A percentile compares a stretch with the other conserved stretches of the same genome.
Evolutionary conservation across 225 moss, liverwort and hornwort genomes (phyloP).

Genomic region (Polytrichum commune): DNA sequence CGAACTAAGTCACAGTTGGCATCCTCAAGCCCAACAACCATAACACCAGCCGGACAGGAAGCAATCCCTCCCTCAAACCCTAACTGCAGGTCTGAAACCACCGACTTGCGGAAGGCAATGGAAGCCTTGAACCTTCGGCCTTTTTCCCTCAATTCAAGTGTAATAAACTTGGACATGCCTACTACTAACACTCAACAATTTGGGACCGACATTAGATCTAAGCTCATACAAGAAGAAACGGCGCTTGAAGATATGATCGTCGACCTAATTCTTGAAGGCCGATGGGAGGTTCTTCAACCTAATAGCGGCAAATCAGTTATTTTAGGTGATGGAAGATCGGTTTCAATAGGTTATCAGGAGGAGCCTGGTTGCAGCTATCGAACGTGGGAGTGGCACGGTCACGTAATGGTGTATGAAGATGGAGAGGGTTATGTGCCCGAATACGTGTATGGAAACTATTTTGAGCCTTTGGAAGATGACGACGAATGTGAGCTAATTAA

Average conservation of each 20-base stretch:
- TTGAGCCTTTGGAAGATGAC: conserved; percentile 67
- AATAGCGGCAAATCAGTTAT: conserved; percentile 76
- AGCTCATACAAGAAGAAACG: conserved; percentile 70
- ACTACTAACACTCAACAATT: conserved; percentile 4
- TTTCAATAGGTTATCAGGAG: conserved; percentile 74
- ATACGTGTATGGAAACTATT: conserved; percentile 84
- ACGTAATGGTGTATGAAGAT: conserved; percentile 80
- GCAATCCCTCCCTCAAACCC: conserved; percentile 11
- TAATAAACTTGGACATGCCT: conserved; percentile 23
- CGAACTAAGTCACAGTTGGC: conserved; percentile 31
- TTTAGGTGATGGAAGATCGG: conserved; percentile 59
- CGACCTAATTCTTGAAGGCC: conserved; percentile 51
- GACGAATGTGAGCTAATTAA: conserved; percentile 36
- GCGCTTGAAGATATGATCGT: conserved; percentile 70
- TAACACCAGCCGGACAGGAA: conserved; percentile 8
- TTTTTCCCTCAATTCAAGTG: conserved; percentile 20
- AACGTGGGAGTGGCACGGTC: conserved; percentile 91
- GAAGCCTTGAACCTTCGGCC: conserved; percentile 25
- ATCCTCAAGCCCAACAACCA: conserved; percentile 22
- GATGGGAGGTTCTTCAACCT: conserved; percentile 66
- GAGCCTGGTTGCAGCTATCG: conserved; percentile 67
- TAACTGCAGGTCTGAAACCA: conserved; percentile 16
- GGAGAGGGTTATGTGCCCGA: conserved; percentile 80
- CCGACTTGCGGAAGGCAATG: conserved; percentile 34
- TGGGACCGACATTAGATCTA: conserved; percentile 32